Evolutionary conservation across 495 filamentous ascomycete species (phyloP).

Genomic region (Neohortaea acidophila): DNA sequence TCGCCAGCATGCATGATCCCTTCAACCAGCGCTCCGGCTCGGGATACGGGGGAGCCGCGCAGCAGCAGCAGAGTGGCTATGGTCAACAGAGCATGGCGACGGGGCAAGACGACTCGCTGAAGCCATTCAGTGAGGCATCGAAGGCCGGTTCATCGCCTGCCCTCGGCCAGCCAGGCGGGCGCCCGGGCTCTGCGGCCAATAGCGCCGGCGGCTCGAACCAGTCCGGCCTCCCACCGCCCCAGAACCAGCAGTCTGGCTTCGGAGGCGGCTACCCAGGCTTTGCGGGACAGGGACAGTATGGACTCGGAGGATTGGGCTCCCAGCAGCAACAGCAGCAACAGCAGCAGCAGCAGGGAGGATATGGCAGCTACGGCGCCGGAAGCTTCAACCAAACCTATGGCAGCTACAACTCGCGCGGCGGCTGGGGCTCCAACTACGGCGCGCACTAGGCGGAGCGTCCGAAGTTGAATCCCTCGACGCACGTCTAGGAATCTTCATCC

Average conservation of each 20-base stretch:
- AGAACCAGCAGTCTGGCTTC: conserved; percentile 54
- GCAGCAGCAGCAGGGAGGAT: conserved; percentile 10
- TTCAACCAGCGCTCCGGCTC: conserved; percentile 59
- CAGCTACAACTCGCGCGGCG: conserved; percentile 10
- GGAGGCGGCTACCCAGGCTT: conserved; percentile 25
- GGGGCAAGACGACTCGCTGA: conserved; percentile 54
- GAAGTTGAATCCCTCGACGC: too few relatives aligned
- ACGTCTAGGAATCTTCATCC: too few relatives aligned
- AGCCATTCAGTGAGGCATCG: conserved; percentile 54
- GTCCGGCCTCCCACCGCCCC: conserved; percentile 56
- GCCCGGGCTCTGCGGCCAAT: conserved; percentile 76
- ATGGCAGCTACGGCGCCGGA: conserved; percentile 10
- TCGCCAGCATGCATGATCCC: conserved; percentile 59
- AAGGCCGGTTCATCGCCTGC: conserved; percentile 71
- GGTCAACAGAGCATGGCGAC: conserved; percentile 36
- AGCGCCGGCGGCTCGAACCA: conserved; percentile 41
- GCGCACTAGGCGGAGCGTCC: conserved; percentile 12
- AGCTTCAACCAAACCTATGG: conserved; percentile 15
- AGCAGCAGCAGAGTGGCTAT: conserved; percentile 53
- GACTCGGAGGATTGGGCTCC: conserved; percentile 46
- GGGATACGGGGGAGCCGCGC: conserved; percentile 48
- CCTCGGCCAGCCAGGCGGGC: conserved; percentile 52
- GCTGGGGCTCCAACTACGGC: conserved; percentile 17
- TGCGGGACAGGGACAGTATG: conserved; percentile 42
- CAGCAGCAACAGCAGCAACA: conserved; percentile 8